phyloP scores from a whole-genome alignment of 768 basidiomycete genomes.

The Hygrocybe coccinea region DNA sequence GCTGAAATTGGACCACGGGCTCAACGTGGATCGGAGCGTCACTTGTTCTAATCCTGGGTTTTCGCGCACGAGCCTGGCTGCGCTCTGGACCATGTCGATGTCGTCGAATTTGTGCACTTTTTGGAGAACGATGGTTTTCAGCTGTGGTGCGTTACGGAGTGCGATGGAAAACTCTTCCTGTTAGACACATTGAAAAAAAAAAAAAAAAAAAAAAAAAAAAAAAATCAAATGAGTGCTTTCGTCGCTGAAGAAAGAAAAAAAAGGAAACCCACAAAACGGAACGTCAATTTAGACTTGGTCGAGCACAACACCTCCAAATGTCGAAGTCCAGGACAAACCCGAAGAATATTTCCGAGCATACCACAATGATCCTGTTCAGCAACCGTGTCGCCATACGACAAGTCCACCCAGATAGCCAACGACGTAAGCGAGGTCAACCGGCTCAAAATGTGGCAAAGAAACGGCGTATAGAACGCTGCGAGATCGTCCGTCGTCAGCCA shows the following conservation, averaged over 20 bases:
- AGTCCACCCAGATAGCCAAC: slow-evolving; percentile 42
- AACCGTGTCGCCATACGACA: neutral
- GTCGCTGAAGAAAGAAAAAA: too few relatives aligned
- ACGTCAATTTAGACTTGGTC: neutral
- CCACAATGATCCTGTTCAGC: neutral
- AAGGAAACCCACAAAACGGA: neutral
- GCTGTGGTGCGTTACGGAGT: neutral
- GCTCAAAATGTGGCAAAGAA: slow-evolving; percentile 28
- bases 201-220: neutral
- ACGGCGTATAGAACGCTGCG: slow-evolving; percentile 28
- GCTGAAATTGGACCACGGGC: slow-evolving; percentile 45
- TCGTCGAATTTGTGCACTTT: neutral
- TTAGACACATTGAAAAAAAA: too few relatives aligned
- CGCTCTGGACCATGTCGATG: neutral
- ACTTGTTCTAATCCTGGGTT: neutral
- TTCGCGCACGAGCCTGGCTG: neutral
- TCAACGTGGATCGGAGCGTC: slow-evolving; percentile 44
- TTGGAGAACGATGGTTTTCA: neutral
- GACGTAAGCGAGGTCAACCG: slow-evolving; percentile 36
- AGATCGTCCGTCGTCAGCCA: slow-evolving; percentile 48
- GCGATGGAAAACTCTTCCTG: neutral
- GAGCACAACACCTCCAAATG: neutral
- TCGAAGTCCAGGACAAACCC: neutral
- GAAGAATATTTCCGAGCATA: neutral
- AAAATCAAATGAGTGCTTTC: too few relatives aligned